Conservation (phyloP, 208 protist genomes). For the Leptomonas seymouri region DNA sequence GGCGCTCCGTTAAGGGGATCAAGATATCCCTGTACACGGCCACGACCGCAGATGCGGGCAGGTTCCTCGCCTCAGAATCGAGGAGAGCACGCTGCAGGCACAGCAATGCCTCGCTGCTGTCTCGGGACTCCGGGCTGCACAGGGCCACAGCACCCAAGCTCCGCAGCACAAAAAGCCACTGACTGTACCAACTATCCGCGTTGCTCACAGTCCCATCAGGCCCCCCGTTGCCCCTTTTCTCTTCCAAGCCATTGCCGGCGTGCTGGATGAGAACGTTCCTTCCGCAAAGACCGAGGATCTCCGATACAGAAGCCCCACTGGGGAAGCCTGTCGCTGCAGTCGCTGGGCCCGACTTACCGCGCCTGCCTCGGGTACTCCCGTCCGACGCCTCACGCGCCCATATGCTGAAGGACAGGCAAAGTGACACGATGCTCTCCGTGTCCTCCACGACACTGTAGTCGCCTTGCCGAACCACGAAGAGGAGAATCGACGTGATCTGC, state of each 20-base stretch:
- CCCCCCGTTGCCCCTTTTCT: not conserved
- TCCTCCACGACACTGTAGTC: conserved; percentile 23
- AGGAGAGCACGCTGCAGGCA: conserved; percentile 69
- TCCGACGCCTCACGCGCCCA: conserved; percentile 10
- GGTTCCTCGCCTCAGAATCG: conserved; percentile 41
- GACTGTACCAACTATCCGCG: conserved; percentile 20
- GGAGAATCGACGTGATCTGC: conserved; percentile 17
- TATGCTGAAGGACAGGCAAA: conserved; percentile 29
- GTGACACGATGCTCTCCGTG: conserved; percentile 37
- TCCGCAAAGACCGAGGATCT: conserved; percentile 34
- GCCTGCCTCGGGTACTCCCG: not conserved
- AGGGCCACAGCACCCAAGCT: conserved; percentile 54
- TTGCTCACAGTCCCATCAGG: not conserved
- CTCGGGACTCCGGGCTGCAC: conserved; percentile 35
- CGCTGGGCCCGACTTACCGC: too few relatives aligned
- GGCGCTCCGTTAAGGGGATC: conserved; percentile 73
- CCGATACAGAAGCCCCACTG: conserved; percentile 17
- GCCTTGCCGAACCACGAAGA: conserved; percentile 22
- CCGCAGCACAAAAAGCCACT: conserved; percentile 61
- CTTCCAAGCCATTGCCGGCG: not conserved
- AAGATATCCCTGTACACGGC: conserved; percentile 76
- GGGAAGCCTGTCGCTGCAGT: conserved; percentile 3
- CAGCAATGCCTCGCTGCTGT: conserved; percentile 52
- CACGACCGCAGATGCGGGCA: conserved; percentile 36
- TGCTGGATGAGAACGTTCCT: conserved; percentile 31